Conservation (phyloP, 192 early-diverging fungal species). For the Lobosporangium transversale region DNA sequence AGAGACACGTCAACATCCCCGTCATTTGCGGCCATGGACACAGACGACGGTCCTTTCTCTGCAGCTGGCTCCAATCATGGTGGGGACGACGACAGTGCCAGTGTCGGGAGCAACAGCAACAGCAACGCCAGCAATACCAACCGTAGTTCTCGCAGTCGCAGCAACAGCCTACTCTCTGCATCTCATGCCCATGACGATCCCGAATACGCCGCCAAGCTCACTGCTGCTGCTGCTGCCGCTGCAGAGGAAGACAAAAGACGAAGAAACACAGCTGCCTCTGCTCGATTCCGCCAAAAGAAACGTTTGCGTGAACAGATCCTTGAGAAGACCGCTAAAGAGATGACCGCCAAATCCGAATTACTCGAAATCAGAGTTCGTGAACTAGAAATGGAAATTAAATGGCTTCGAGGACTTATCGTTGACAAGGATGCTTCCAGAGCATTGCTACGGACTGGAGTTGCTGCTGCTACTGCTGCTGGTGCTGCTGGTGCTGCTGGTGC, state of each 20-base stretch:
- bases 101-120: slow-evolving; percentile 1
- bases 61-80: not conserved
- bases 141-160: not conserved
- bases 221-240: slow-evolving; percentile 57
- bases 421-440: slow-evolving; percentile 33
- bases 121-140: not conserved
- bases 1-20: not conserved
- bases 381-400: slow-evolving; percentile 92
- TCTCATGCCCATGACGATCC: slow-evolving; percentile 31
- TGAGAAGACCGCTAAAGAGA: slow-evolving; percentile 82
- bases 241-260: slow-evolving; percentile 89
- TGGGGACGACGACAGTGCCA: not conserved
- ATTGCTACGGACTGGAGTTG: not conserved
- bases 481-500: no score
- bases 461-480: not conserved
- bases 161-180: slow-evolving; percentile 5
- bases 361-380: slow-evolving; percentile 85
- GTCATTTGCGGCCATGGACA: slow-evolving; percentile 9
- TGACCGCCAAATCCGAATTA: slow-evolving; percentile 76
- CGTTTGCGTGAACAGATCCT: slow-evolving; percentile 92
- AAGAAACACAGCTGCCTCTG: slow-evolving; percentile 96
- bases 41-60: slow-evolving; percentile 1
- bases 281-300: slow-evolving; percentile 95
- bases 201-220: slow-evolving; percentile 24
- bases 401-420: slow-evolving; percentile 81